Conservation (phyloP, 2,329 filamentous ascomycete species). For the Cryphonectria japonica region DNA sequence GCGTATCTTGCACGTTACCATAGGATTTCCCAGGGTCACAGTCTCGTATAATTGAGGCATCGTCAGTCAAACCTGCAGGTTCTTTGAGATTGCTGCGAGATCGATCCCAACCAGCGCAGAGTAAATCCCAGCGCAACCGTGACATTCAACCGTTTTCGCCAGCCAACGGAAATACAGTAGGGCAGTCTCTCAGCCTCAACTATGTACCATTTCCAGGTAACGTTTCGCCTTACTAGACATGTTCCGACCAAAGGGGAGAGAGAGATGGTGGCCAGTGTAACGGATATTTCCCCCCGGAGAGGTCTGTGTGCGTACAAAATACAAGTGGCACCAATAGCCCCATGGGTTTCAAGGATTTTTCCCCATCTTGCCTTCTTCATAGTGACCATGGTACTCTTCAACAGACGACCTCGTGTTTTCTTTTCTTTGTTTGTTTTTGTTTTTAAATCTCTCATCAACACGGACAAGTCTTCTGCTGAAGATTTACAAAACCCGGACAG, state of each 20-base stretch:
- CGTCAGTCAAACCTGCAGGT: neutral
- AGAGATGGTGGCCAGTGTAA: neutral
- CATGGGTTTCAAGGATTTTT: neutral
- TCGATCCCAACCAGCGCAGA: neutral
- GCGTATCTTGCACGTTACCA: neutral
- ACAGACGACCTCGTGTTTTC: neutral
- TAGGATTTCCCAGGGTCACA: neutral
- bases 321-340: neutral
- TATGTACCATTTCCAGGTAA: neutral
- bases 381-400: neutral
- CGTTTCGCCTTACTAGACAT: neutral
- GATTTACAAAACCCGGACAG: neutral
- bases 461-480: neutral
- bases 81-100: neutral
- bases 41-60: neutral
- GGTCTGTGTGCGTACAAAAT: constrained; percentile 4
- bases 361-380: neutral
- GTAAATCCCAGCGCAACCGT: neutral
- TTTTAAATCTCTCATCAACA: neutral
- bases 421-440: no score
- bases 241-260: constrained; percentile 7
- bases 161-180: no score
- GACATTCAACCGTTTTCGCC: neutral
- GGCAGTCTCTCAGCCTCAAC: constrained; percentile 18
- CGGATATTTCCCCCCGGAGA: neutral